Evolutionary conservation across 1,139 yeast species (phyloP), one percentile per base, ranked within the genome.

Genomic region (Taphrina deformans): DNA sequence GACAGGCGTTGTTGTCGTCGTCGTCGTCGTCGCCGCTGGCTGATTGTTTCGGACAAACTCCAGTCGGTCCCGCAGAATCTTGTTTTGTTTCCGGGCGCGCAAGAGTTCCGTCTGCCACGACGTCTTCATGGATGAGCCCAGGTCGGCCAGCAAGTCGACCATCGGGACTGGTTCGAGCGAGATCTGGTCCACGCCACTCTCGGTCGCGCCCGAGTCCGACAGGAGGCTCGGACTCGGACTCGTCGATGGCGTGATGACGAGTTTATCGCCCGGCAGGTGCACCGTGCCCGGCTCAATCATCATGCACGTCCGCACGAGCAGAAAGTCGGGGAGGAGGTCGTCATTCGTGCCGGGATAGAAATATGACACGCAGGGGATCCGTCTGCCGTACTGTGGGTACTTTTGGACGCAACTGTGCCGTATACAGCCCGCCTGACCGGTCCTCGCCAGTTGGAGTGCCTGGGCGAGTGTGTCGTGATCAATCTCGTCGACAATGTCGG

Each of bases 21-120:
- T 14, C 35, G 14, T 59, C 21, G 31, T 46, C n/a, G 23, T 24
- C 14, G 45, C 16, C 14, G 33, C 44, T 9, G 48, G n/a, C n/a
- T 18, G 16, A 14, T 24, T 31, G 26, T 18, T 12, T 7, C 46
- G 38, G 7, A 35, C 31, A 18, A 21, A 16, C 16, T 44, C 59
- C 12, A 61, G 27, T 27, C 58, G 67, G 16, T 61, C 55, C 53
- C 55, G 35, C 23, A 66, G 53, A 21, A 63, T 46, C 38, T 46
- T 55, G 26, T 65, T 66, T 21, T 46, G 63, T 29, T 52, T 38
- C 29, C 64, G 65, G 23, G 66, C 45, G 21, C 52, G 65, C 35
- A 56, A 56, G 9, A 67, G 50, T 55, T 67, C 68, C 50, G 53
- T 65, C 53, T 67, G 68, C 68, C 68, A 67, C 26, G 66, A 62